These are phyloP conservation scores for Rhizopogon sp. DNA, from an alignment of 768 basidiomycete species.

Conservation along the genomic window DNA sequence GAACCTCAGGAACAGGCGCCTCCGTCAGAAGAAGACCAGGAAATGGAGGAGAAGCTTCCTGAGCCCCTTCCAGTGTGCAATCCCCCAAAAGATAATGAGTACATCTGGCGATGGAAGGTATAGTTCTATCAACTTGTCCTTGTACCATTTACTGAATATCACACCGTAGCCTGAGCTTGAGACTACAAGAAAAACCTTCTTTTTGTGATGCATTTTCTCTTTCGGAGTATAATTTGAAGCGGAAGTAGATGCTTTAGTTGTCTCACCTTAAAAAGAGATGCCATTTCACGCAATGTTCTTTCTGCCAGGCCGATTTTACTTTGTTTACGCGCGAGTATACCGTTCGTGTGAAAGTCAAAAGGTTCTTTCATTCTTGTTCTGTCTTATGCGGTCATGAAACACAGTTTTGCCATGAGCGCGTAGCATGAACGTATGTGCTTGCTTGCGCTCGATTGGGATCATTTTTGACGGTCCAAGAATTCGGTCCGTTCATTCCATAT, in stretches of 20 bases:
- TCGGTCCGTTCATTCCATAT: too few relatives aligned
- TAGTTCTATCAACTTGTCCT: constrained; percentile 18
- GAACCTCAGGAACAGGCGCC: constrained; percentile 11
- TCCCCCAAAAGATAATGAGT: constrained; percentile 71
- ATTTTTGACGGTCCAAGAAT: too few relatives aligned
- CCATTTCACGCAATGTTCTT: background rate
- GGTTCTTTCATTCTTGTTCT: too few relatives aligned
- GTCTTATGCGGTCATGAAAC: too few relatives aligned
- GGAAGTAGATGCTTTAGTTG: too few relatives aligned
- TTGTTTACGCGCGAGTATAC: too few relatives aligned
- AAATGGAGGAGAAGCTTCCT: constrained; percentile 13
- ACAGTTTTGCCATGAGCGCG: too few relatives aligned
- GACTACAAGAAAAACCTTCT: constrained; percentile 86
- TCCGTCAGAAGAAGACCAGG: constrained; percentile 8
- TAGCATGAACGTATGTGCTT: too few relatives aligned
- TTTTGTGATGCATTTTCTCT: constrained; percentile 46
- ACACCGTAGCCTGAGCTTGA: constrained; percentile 81
- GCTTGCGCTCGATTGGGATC: too few relatives aligned
- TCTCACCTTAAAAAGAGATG: background rate
- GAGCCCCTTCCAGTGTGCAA: constrained; percentile 20
- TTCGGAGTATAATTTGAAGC: background rate
- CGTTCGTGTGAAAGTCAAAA: too few relatives aligned
- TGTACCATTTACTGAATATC: constrained; percentile 4
- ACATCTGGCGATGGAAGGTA: constrained; percentile 90
- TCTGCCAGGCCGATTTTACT: too few relatives aligned